Base-by-base conservation (phyloP, 2,329 filamentous ascomycete genomes). In the Ambrosiella beaveri region DNA sequence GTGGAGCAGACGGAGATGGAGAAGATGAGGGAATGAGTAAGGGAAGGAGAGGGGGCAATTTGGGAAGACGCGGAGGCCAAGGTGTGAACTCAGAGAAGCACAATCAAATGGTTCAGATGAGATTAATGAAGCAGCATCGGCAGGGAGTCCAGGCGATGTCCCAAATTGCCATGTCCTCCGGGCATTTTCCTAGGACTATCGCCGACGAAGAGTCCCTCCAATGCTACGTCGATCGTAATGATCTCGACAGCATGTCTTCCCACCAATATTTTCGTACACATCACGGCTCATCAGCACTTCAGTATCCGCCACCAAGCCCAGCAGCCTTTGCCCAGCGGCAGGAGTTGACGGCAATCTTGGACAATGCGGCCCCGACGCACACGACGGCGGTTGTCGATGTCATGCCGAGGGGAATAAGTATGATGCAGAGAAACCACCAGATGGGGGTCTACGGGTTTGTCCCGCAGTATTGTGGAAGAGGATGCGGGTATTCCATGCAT, bases 301-400 rank as follows among this genome's bases (percentile, higher is more conserved):
- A 27, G 27, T 27, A 27, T 27, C 27, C 27, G 27, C 13, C 44
- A 17, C 2, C 11, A 47, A n/a, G 11, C 44, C 7, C 47, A 37
- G 15, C 8, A 19, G 47, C 35, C 17, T 17, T 54, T 13, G 9
- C 54, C n/a, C 19, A 36, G 8, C 35, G 27, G 1, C 52, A 61
- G 49, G 45, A 61, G 17, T 47, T 61, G 3, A 12, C 59, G 12
- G 35, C 54, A 7, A 49, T n/a, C 11, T 13, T 61, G 7, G 59
- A 61, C 1, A 52, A 57, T 37, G 52, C 52, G 15, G 39, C 56
- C 13, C 53, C 59, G 3, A 61, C 59, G 5, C 59, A 61, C 39
- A 61, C 59, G 1, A 40, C 59, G 7, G 59, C 59, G 7, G 59
- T 61, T 3, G 35, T 61, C 4, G 59, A 58, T 35, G 59, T 56